phyloP scores from a whole-genome alignment of 2,329 filamentous ascomycete species.

The Pyricularia grisea region DNA sequence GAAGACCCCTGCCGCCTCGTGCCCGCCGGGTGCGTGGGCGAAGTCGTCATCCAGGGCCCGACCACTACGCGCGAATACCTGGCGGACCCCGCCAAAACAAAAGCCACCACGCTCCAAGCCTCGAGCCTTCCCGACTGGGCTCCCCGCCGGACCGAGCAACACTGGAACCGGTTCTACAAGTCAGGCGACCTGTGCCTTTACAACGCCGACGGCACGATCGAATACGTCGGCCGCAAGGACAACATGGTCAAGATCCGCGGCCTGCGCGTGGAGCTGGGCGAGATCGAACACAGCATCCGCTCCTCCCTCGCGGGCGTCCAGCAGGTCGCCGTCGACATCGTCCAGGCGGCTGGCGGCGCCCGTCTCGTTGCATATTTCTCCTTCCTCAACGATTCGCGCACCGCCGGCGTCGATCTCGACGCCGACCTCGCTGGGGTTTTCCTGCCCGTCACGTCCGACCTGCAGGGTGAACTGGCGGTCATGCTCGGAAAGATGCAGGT shows the following conservation, averaged over 20 bases:
- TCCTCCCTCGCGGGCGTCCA: not conserved
- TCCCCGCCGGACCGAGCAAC: not conserved
- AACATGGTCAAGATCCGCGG: constrained; percentile 10
- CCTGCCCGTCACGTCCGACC: constrained; percentile 1
- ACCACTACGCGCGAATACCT: constrained; percentile 14
- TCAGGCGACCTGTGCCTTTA: not conserved
- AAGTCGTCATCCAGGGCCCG: constrained; percentile 13
- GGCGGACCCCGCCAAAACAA: constrained; percentile 12
- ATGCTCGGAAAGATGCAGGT: not conserved
- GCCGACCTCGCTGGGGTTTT: not conserved
- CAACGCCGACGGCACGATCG: constrained; percentile 7
- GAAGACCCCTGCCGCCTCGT: constrained; percentile 11
- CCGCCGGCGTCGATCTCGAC: not conserved
- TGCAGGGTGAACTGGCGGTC: constrained; percentile 8
- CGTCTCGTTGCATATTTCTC: constrained; percentile 4
- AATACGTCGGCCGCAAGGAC: constrained; percentile 10
- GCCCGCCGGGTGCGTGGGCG: constrained; percentile 14
- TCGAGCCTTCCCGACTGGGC: not conserved
- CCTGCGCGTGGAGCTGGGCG: constrained; percentile 10
- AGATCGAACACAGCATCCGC: constrained; percentile 7
- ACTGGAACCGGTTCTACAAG: not conserved
- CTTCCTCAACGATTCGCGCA: constrained; percentile 1
- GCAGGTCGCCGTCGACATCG: not conserved
- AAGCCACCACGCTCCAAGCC: constrained; percentile 8
- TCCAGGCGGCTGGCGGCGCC: not conserved